Evolutionary conservation across 129 eudicot species (phyloP).

Genomic region (Ambrosia artemisiifolia): DNA sequence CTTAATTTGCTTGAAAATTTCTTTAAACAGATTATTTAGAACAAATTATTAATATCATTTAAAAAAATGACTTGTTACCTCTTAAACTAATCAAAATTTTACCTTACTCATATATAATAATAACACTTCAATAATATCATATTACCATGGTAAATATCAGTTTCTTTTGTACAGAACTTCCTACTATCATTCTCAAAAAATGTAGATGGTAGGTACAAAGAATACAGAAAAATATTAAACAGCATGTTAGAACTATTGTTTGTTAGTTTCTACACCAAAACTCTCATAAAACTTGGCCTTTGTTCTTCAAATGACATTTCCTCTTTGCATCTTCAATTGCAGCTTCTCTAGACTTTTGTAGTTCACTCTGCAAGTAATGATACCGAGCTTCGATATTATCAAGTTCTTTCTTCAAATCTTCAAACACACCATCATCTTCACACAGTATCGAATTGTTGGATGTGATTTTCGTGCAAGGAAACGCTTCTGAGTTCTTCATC

Average conservation of each 20-base stretch:
- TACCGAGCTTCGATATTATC: conserved; percentile 55
- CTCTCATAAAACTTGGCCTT: conserved; percentile 13
- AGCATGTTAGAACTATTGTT: not conserved
- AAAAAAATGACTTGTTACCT: too few species aligned
- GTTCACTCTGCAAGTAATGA: conserved; percentile 37
- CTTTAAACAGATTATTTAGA: too few species aligned
- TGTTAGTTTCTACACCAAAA: conserved; percentile 11
- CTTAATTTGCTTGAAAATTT: too few species aligned
- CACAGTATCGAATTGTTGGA: conserved; percentile 27
- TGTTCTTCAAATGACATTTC: conserved; percentile 42
- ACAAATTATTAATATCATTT: too few species aligned
- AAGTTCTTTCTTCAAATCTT: conserved; percentile 44
- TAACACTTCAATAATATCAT: too few species aligned
- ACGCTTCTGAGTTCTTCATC: conserved; percentile 25
- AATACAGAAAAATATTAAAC: not conserved
- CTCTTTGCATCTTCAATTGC: conserved; percentile 65
- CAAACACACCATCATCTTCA: conserved; percentile 5
- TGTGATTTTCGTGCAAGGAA: conserved; percentile 14
- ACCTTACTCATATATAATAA: too few species aligned
- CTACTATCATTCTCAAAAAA: too few species aligned
- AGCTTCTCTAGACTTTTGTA: conserved; percentile 49
- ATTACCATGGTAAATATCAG: too few species aligned
- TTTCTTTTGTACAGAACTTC: too few species aligned
- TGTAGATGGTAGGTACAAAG: not conserved
- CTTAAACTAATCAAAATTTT: too few species aligned